Evolutionary conservation across 1,139 yeast genomes (phyloP).

Genomic region (Lodderomyces parapsilosis): DNA sequence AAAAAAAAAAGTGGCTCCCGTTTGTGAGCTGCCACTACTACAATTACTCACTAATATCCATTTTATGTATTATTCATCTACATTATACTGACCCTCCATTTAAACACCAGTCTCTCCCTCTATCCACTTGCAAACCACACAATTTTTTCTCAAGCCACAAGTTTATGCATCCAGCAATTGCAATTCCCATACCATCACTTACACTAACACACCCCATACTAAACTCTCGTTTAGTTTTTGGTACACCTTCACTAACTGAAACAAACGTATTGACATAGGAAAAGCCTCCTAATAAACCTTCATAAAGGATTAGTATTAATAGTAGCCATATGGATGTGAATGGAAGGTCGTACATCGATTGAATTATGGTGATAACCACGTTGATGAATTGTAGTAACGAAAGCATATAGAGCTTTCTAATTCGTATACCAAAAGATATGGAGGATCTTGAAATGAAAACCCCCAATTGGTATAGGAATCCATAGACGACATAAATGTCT

Average conservation of each 20-base stretch:
- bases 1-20: background rate
- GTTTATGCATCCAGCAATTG: constrained; percentile 74
- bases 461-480: constrained; percentile 89
- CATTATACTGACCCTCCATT: constrained; percentile 15
- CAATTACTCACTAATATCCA: too few species aligned
- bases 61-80: too few species aligned
- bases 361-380: constrained; percentile 55
- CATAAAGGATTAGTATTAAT: constrained; percentile 69
- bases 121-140: constrained; percentile 65
- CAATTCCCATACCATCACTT: constrained; percentile 87
- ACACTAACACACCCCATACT: constrained; percentile 92
- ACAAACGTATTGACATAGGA: constrained; percentile 87
- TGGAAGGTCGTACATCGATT: constrained; percentile 64
- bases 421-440: constrained; percentile 58
- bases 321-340: constrained; percentile 55
- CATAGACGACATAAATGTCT: constrained; percentile 90
- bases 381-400: constrained; percentile 70
- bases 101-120: constrained; percentile 66
- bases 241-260: constrained; percentile 66
- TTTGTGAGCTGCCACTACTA: background rate
- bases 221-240: constrained; percentile 65
- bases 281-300: constrained; percentile 87
- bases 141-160: constrained; percentile 70
- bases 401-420: constrained; percentile 58
- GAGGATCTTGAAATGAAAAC: constrained; percentile 90